phyloP scores from a whole-genome alignment of 169 alveolate genomes.

The Plasmodium coatneyi region DNA sequence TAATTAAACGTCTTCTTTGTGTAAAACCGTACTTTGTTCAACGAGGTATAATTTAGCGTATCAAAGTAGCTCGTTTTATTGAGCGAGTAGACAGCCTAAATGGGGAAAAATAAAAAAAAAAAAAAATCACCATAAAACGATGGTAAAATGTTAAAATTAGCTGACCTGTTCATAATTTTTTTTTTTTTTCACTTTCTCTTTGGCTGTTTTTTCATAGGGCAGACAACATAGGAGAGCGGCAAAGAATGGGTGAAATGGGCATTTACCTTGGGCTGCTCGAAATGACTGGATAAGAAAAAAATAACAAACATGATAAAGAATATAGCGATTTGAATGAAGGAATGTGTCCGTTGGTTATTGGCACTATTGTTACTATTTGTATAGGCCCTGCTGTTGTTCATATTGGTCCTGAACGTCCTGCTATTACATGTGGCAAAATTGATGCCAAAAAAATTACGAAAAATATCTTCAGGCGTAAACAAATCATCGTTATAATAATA shows the following conservation, averaged over 20 bases:
- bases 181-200: neutral
- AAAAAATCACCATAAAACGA: neutral
- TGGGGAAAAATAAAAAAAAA: neutral
- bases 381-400: conserved; percentile 25
- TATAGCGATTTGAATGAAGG: conserved; percentile 41
- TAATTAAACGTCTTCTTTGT: conserved; percentile 69
- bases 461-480: conserved; percentile 86
- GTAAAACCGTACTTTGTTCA: conserved; percentile 68
- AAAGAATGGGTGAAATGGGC: neutral
- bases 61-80: conserved; percentile 66
- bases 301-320: conserved; percentile 67
- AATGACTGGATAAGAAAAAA: conserved; percentile 70
- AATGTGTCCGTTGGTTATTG: conserved; percentile 37
- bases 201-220: neutral
- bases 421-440: conserved; percentile 73
- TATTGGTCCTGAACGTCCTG: conserved; percentile 40
- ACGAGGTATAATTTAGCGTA: conserved; percentile 62
- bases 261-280: conserved; percentile 72
- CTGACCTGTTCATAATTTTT: neutral
- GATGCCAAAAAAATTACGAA: conserved; percentile 86
- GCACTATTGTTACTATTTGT: conserved; percentile 22
- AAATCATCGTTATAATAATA: conserved; percentile 79
- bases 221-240: neutral
- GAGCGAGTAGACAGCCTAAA: conserved; percentile 67
- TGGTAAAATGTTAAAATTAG: neutral